Percentiles rank a stretch among this genome's conserved stretches.
phyloP scores from a whole-genome alignment of 305 asterid species.

The Euphrasia arctica region DNA sequence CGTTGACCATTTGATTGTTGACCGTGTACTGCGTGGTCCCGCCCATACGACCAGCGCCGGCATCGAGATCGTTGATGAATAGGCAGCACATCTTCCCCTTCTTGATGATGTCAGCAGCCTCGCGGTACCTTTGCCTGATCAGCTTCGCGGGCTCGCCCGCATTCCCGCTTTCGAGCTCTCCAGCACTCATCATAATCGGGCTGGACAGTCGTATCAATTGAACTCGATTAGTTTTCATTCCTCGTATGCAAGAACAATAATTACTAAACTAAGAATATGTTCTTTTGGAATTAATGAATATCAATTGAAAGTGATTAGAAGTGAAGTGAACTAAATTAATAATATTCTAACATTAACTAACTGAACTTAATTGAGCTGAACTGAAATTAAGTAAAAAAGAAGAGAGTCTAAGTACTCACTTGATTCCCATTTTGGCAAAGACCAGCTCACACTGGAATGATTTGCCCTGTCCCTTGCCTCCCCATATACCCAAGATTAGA shows the following conservation, averaged over 20 bases:
- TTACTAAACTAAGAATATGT: background rate
- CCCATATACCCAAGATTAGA: conserved; percentile 3
- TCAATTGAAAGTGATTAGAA: too few relatives aligned
- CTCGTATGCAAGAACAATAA: background rate
- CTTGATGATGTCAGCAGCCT: conserved; percentile 70
- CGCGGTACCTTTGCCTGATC: conserved; percentile 77
- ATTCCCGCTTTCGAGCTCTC: conserved; percentile 87
- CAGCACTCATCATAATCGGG: conserved; percentile 92
- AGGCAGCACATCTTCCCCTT: conserved; percentile 81
- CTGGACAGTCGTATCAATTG: conserved; percentile 24
- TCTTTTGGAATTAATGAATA: too few relatives aligned
- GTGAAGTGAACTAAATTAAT: too few relatives aligned
- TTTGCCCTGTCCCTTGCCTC: conserved; percentile 12
- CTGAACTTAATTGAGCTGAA: too few relatives aligned
- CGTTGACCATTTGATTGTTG: conserved; percentile 93
- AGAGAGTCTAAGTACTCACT: background rate
- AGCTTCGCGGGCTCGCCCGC: conserved; percentile 92
- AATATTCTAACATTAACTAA: too few relatives aligned
- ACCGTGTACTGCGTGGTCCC: conserved; percentile 86
- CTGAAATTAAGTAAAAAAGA: too few relatives aligned
- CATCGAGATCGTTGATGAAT: conserved; percentile 92
- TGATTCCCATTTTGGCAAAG: conserved; percentile 8
- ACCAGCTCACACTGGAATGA: conserved; percentile 10
- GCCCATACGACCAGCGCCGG: conserved; percentile 86
- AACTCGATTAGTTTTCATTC: background rate